Base-by-base conservation (phyloP, 768 basidiomycete species). In the Gyrodon lividus region DNA sequence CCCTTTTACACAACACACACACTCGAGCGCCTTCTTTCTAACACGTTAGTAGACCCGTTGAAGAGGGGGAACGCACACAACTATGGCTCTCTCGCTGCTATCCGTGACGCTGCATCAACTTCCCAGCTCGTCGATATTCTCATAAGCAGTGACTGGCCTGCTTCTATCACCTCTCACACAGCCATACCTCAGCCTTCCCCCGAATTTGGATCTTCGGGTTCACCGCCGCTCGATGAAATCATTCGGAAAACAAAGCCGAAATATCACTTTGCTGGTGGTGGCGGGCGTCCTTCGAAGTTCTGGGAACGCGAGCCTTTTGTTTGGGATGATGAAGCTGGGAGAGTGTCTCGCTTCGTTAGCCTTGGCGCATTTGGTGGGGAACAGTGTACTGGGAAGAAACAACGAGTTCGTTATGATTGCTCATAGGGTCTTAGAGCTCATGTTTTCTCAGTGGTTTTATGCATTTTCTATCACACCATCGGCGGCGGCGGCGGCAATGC, bases 231-330 rank as follows among this genome's bases (percentile, higher is more conserved):
- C 5, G 83, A 87, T 55, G 84, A 89, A 34, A 68, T 86, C 2
- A 74, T 88, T 31, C 73, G 75, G 22, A 78, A 77, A 52, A 81
- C 79, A 22, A 87, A 86, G 60, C 94, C 96, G 2, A 80, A 90
- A 44, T 99, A 99, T 72, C 85, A 95, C 60, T 91, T 98, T 63
- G 81, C 87, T 19, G 79, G 81, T 43, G 76, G 76, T 8, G 83
- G 80, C 13, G 83, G 84, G 0, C 70, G 75, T n/a, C 79, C 81
- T 13, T 77, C 88, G 0, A 79, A 77, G 47, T 99, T 97, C 66
- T 98, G 95, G 94, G 97, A 99, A 67, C 76, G 95, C 46, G 94
- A 98, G 52, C 95, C 97, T 1, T 96, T 86, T 64, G 67, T 80
- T 4, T 98, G 94, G 94, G 80, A 82, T 38, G 85, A 84, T 31